Evolutionary conservation across 2,329 filamentous ascomycete species (phyloP), one percentile per base, ranked within the genome.

Genomic region (Xenoacremonium recifei): DNA sequence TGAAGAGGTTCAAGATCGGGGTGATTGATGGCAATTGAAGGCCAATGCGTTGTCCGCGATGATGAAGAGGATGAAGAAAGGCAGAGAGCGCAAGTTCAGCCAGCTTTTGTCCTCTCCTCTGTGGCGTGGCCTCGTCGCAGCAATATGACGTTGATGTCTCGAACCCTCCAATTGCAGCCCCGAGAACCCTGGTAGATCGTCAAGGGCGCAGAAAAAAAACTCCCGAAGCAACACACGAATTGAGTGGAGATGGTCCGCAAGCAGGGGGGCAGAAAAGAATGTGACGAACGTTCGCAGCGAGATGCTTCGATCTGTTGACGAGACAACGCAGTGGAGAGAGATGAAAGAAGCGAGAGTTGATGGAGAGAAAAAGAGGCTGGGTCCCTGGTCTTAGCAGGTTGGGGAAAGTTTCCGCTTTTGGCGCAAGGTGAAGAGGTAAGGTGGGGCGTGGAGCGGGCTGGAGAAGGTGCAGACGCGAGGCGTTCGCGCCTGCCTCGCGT

Each of bases 401-500:
- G n/a, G n/a, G n/a, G 39, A 32, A 21, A 19, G 13, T 21, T 6
- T n/a, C 16, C 23, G 23, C 9, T 13, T 13, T 27, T 7, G 23
- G 23, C 23, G 7, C 23, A 27, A 27, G 7, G 7, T 27, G 13
- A 27, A 9, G 23, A 27, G 7, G 7, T 27, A 27, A 27, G 13
- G 23, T 27, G 23, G 23, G 23, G 23, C 23, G 23, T 7, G 23
- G 15, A 32, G 7, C 15, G 9, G 31, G 39, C 7, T 9, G 7
- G 37, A 17, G 34, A 44, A 35, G 39, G 13, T 9, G 7, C 37
- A 17, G 34, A 44, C 55, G 48, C 53, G 52, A 50, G 47, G 45
- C 32, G 38, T 39, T 48, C 58, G 61, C 51, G 57, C 46, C 13
- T 27, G 7, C 13, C 23, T 27, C 41, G 34, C 25, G 49, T 58